These are phyloP conservation scores for Ballota nigra DNA, from an alignment of 257 asterid species.

Conservation along the genomic window DNA sequence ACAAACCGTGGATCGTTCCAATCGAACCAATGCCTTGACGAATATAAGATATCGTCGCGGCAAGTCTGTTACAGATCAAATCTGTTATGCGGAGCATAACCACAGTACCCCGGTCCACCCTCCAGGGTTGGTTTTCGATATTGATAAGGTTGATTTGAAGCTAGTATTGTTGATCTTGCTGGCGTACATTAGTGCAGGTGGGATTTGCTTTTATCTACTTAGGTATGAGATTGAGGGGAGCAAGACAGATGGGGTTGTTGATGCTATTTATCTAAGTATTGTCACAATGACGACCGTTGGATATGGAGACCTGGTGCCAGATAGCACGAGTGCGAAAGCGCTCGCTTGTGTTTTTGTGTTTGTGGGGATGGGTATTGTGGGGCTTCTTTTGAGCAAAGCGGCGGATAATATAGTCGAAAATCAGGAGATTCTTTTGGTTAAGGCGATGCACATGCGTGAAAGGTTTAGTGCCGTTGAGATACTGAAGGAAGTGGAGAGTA, in stretches of 20 bases:
- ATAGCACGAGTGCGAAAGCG: constrained; percentile 44
- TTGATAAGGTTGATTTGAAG: constrained; percentile 34
- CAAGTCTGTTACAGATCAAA: constrained; percentile 24
- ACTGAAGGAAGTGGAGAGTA: constrained; percentile 48
- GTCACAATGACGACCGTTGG: constrained; percentile 98
- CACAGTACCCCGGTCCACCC: constrained; percentile 18
- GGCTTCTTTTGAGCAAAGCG: constrained; percentile 69
- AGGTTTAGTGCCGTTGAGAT: constrained; percentile 42
- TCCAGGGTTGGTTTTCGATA: constrained; percentile 19
- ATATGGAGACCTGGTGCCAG: constrained; percentile 83
- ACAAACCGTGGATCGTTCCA: constrained; percentile 31
- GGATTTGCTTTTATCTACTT: constrained; percentile 51
- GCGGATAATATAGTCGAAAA: constrained; percentile 72
- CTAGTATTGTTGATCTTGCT: constrained; percentile 38
- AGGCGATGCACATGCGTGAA: constrained; percentile 50
- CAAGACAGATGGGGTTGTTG: constrained; percentile 65
- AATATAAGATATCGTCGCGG: constrained; percentile 27
- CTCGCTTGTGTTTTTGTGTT: constrained; percentile 72
- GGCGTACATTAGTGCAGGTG: constrained; percentile 52
- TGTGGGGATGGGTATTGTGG: constrained; percentile 74
- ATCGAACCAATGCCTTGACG: constrained; percentile 30
- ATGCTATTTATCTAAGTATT: constrained; percentile 71
- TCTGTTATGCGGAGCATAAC: constrained; percentile 20
- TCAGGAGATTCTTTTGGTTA: constrained; percentile 59
- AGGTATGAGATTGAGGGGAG: constrained; percentile 61